Base-by-base conservation (phyloP, 176 grass and related monocot genomes). In the Musa acuminata region DNA sequence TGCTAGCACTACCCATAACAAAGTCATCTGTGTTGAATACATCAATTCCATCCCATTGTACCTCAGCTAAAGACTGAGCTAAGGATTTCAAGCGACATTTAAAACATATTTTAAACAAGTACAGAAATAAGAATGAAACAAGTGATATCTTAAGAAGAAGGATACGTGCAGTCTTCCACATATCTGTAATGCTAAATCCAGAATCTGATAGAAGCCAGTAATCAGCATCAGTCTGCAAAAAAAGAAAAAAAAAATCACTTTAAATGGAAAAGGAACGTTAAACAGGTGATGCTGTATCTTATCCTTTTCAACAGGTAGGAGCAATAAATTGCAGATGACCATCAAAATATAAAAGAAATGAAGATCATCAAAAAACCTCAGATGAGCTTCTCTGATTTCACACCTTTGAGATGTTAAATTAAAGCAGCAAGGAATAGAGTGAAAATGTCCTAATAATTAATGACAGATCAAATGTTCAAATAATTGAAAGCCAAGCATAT, bases 141-240 rank as follows among this genome's bases (percentile, higher is more conserved):
- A 27, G 72, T 3, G 55, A 55, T 26, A 17, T 12, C 13, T 55
- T 20, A n/a, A n/a, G n/a, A 24, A 60, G 12, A 55, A 91, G 88
- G 88, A 99, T 99, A 94, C 95, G n/a, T 52, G 83, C 59, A 79
- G 86, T 62, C 73, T 79, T 82, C 90, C 90, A 99, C 53, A 94
- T 86, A 82, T 99, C 88, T 25, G 88, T 89, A 73, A 89, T 85
- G 74, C 88, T 94, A 62, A 86, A 80, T 75, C 80, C 84, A 10
- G 54, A 64, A 59, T 91, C 91, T 74, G 86, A 87, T 75, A 87
- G 75, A 80, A 99, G 91, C 88, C 84, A 94, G 76, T 99, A 99
- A 82, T 99, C 95, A 1, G 84, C 80, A 81, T 84, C 84, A 58
- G 63, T 79, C 95, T 99, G 88, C 82, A 62, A 20, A 77, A 49